These are phyloP conservation scores for Aquilaria agallochum DNA, from an alignment of 441 rosid species.

Conservation along the genomic window DNA sequence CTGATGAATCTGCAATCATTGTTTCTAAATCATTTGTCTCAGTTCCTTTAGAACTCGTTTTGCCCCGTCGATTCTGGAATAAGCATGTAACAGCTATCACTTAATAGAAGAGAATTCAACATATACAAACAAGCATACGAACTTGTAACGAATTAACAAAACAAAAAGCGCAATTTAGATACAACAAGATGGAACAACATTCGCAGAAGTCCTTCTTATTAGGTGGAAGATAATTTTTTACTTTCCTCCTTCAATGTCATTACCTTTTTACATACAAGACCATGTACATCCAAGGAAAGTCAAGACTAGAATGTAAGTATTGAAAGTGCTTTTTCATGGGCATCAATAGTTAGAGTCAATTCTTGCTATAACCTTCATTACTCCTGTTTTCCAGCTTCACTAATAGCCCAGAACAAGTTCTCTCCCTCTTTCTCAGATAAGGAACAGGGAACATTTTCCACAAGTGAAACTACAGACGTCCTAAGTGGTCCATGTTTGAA, in stretches of 20 bases:
- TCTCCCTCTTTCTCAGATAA: no score
- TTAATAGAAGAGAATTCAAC: neutral
- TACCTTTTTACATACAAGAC: no score
- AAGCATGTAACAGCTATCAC: neutral
- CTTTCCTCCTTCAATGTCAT: no score
- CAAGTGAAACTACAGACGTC: no score
- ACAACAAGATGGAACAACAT: neutral
- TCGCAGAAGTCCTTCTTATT: neutral
- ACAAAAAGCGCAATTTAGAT: neutral
- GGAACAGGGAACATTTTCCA: no score
- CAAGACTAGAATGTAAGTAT: no score
- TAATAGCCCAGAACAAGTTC: no score
- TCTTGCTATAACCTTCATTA: no score
- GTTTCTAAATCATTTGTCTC: constrained; percentile 15
- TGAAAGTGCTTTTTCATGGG: no score
- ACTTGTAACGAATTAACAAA: neutral
- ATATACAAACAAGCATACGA: constrained; percentile 1
- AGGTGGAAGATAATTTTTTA: no score
- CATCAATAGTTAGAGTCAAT: no score
- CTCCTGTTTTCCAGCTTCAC: no score
- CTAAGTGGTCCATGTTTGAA: neutral
- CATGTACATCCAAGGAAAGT: neutral
- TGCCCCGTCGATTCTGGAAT: constrained; percentile 60
- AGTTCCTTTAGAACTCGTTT: constrained; percentile 44
- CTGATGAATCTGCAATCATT: constrained; percentile 17